Conservation (phyloP, 768 basidiomycete species). For the Leccinum sublutescens region DNA sequence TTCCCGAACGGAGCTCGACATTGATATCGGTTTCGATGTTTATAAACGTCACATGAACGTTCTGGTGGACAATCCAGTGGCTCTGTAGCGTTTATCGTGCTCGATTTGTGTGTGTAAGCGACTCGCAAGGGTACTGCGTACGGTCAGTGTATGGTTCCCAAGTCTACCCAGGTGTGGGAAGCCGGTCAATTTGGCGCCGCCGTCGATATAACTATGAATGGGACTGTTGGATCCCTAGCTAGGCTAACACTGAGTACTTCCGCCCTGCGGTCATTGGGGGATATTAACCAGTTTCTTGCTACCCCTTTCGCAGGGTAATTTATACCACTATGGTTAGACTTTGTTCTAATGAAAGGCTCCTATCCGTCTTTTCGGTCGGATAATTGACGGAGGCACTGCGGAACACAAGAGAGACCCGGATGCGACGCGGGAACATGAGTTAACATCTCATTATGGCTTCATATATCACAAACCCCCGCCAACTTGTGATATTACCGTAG, state of each 20-base stretch:
- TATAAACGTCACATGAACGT: neutral
- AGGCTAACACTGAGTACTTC: neutral
- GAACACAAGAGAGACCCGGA: neutral
- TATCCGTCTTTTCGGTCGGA: neutral
- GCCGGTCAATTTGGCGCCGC: neutral
- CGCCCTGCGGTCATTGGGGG: neutral
- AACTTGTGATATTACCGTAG: neutral
- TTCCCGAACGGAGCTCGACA: neutral
- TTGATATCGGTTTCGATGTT: neutral
- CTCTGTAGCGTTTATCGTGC: neutral
- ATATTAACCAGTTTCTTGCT: neutral
- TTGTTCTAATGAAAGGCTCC: neutral
- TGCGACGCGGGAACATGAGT: too few species aligned
- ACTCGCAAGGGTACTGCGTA: neutral
- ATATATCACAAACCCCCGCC: neutral
- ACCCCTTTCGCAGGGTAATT: neutral
- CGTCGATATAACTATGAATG: neutral
- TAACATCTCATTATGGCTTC: neutral
- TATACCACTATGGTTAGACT: neutral
- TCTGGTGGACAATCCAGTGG: neutral
- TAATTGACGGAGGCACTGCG: neutral
- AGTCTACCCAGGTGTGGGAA: neutral
- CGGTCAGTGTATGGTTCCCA: neutral
- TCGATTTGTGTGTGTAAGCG: neutral
- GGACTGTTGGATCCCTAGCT: neutral